Base-by-base conservation (phyloP, 495 filamentous ascomycete species). In the Penicillium daleae region DNA sequence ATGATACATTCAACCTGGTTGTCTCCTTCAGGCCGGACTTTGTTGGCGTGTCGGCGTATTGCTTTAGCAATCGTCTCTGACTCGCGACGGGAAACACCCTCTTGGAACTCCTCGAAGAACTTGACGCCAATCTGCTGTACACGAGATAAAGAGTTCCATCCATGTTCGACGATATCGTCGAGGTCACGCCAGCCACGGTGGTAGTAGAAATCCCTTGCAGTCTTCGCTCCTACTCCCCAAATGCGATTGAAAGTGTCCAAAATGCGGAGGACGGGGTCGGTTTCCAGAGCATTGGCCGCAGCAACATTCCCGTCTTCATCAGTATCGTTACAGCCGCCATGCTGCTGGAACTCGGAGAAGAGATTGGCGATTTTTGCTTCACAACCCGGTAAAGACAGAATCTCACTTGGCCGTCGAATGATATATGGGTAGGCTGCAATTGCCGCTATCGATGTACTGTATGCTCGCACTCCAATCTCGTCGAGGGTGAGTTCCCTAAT, bases 61-160 rank as follows among this genome's bases (percentile, higher is more conserved):
- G 80, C 78, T 4, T 67, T 60, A 0, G 82, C 85, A 60, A 97
- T 97, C 0, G 69, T 59, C 66, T 92, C 89, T 3, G 92, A 88
- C 68, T 99, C 94, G 0, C 57, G 49, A 2, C 93, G 83, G 1
- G 92, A 83, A 19, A 99, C 90, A 33, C 83, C 84, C 22, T 80
- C 71, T 35, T 84, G 80, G 48, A 99, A 90, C 57, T 98, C 95
- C 49, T 96, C 91, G 71, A 93, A 97, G 72, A 88, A 97, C 71
- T 98, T 98, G n/a, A 98, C 74, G 0, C 95, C 95, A 50, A 99
- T 96, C 71, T 98, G 93, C 72, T 96, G 93, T 2, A 90, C 90
- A 17, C 93, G 84, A 0, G 81, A 88, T 0, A 98, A 80, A 1
- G 65, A 75, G 39, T 80, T 67, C 96, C 96, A 99, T 26, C 90